Percentiles rank a stretch among this genome's conserved stretches.
These are phyloP conservation scores for Curvularia sp. DNA, from an alignment of 2,329 filamentous ascomycete genomes.

Conservation along the genomic window DNA sequence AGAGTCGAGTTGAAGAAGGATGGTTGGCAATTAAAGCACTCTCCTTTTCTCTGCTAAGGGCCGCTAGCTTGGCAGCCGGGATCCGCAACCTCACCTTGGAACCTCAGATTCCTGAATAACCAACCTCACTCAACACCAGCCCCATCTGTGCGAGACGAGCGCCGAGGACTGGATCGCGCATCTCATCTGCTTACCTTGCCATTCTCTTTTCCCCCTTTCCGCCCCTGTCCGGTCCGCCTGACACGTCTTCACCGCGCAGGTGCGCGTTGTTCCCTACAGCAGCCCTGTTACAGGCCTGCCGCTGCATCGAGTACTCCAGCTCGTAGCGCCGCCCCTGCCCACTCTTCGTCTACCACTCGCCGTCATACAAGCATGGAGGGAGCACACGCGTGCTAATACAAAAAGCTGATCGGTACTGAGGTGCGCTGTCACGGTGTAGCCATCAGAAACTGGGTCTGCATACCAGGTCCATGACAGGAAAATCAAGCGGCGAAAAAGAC, in stretches of 20 bases:
- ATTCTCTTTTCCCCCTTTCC: slow-evolving; percentile 8
- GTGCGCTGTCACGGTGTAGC: slow-evolving; percentile 77
- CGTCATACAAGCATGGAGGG: slow-evolving; percentile 38
- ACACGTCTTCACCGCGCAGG: slow-evolving; percentile 37
- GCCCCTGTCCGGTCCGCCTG: slow-evolving; percentile 17
- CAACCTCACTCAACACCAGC: slow-evolving; percentile 35
- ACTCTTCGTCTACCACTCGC: slow-evolving; percentile 12
- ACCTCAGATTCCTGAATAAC: slow-evolving; percentile 35
- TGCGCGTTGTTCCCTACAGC: slow-evolving; percentile 35
- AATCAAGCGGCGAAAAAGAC: slow-evolving; percentile 50
- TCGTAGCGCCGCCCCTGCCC: slow-evolving; percentile 18
- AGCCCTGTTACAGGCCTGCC: slow-evolving; percentile 31
- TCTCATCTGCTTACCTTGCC: slow-evolving; percentile 20
- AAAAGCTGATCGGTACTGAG: slow-evolving; percentile 66
- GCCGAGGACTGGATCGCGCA: slow-evolving; percentile 21
- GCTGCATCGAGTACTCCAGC: slow-evolving; percentile 30
- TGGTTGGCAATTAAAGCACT: slow-evolving; percentile 28
- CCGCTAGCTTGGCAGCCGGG: slow-evolving; percentile 22
- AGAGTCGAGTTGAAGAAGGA: slow-evolving; percentile 18
- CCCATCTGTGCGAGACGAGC: slow-evolving; percentile 29
- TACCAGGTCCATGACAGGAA: slow-evolving; percentile 69
- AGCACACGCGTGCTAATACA: slow-evolving; percentile 31
- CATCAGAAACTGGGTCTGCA: slow-evolving; percentile 76
- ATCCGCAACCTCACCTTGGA: slow-evolving; percentile 25
- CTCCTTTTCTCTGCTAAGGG: slow-evolving; percentile 23